Evolutionary conservation across 2,329 filamentous ascomycete genomes (phyloP), one percentile per base, ranked within the genome.

Genomic region (Alternaria angustiovoidea): DNA sequence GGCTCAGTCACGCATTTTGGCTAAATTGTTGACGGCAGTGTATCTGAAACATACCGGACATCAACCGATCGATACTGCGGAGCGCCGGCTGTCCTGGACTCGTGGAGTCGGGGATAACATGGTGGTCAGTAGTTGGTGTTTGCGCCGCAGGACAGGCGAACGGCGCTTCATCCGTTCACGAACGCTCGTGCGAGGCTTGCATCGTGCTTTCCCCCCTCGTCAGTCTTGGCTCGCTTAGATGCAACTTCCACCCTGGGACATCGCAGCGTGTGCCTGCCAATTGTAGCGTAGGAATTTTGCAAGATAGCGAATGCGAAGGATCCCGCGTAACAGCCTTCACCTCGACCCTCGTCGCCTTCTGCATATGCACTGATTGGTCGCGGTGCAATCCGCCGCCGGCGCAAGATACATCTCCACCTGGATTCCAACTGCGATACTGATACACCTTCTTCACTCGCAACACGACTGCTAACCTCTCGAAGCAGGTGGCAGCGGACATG

Each of bases 21-120:
- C 59, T 62, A 59, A 62, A 62, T 52, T 49, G 20, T 26, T 4
- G 11, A 2, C 28, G 26, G 44, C 43, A 18, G 26, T 52, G 55
- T 59, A 55, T 62, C 55, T 62, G 56, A 62, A 62, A 62, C 55
- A 36, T 39, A 36, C 46, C 46, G 47, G 55, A 54, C 47, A 48
- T 59, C 34, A 55, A 47, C 55, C 55, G 51, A 59, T 62, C 55
- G 51, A 44, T 56, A 20, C 43, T 30, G 36, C 41, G 52, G 54
- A 47, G 51, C 38, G 14, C 20, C 47, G 46, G 36, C 39, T 20
- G 18, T 41, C 18, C 30, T 42, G 24, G 34, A 42, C 39, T 32
- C 22, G 20, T 18, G 43, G 32, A 39, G 47, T 46, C 34, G 30
- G 47, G 51, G 55, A 59, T 30, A 16, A 18, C n/a, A 47, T 52